These are phyloP conservation scores for Xylaria sp. DNA, from an alignment of 2,329 filamentous ascomycete species.

Conservation along the genomic window DNA sequence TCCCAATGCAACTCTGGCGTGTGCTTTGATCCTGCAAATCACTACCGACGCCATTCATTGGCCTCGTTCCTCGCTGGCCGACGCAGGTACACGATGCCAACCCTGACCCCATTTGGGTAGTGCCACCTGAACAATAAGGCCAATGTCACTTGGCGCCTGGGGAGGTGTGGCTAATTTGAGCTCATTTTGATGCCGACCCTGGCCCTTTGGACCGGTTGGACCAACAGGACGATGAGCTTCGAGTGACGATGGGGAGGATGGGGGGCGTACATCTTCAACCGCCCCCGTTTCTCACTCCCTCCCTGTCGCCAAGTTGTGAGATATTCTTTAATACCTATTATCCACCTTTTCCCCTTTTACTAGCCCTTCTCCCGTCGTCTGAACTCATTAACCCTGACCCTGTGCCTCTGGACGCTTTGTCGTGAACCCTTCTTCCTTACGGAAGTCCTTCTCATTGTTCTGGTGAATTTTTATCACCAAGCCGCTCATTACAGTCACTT, in stretches of 20 bases:
- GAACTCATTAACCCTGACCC: constrained; percentile 31
- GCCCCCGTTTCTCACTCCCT: constrained; percentile 36
- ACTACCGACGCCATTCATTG: constrained; percentile 30
- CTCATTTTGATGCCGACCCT: constrained; percentile 22
- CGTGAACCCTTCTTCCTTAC: constrained; percentile 38
- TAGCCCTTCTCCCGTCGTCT: constrained; percentile 13
- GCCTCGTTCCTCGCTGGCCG: constrained; percentile 33
- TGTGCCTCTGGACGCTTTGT: constrained; percentile 38
- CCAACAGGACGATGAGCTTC: constrained; percentile 28
- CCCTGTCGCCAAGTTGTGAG: constrained; percentile 35
- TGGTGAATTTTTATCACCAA: constrained; percentile 46
- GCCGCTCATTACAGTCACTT: constrained; percentile 45
- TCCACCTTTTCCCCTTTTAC: constrained; percentile 27
- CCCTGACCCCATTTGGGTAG: constrained; percentile 6
- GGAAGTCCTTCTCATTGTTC: constrained; percentile 49
- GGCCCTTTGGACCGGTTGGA: constrained; percentile 10
- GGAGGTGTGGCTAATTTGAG: constrained; percentile 23
- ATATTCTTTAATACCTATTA: constrained; percentile 43
- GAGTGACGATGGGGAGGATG: constrained; percentile 13
- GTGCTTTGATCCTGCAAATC: constrained; percentile 32
- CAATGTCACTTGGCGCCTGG: constrained; percentile 19
- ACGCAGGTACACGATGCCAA: constrained; percentile 43
- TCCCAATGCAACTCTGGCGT: constrained; percentile 22
- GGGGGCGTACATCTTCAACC: constrained; percentile 28
- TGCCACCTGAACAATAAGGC: constrained; percentile 16